Evolutionary conservation across 2,329 filamentous ascomycete species (phyloP).

Genomic region (Mycosphaerella sp.): DNA sequence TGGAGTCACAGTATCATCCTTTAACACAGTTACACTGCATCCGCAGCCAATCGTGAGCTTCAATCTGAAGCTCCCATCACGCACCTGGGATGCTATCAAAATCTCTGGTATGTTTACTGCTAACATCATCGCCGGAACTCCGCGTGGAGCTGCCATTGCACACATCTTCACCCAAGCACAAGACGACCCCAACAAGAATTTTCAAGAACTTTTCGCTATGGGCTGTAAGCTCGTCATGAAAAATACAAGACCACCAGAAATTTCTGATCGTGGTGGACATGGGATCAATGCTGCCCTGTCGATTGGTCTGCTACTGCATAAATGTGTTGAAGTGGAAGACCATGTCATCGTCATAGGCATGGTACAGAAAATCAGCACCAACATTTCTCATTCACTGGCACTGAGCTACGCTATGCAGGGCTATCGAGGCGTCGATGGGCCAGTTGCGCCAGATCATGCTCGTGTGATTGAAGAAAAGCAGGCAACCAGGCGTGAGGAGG

Average conservation of each 20-base stretch:
- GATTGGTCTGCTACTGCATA: conserved; percentile 35
- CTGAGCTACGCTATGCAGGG: conserved; percentile 9
- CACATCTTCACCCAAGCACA: conserved; percentile 31
- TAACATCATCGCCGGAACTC: conserved; percentile 42
- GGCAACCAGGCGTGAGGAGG: conserved; percentile 3
- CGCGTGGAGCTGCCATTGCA: conserved; percentile 31
- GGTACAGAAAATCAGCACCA: conserved; percentile 23
- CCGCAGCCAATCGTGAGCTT: conserved; percentile 55
- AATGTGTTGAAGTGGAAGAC: conserved; percentile 40
- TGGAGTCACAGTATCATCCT: conserved; percentile 56
- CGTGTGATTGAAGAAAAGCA: background rate
- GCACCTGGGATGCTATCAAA: conserved; percentile 50
- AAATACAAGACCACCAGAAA: background rate
- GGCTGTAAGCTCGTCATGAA: background rate
- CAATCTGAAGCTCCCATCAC: conserved; percentile 53
- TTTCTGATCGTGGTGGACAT: conserved; percentile 2
- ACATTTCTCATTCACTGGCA: background rate
- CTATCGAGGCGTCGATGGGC: conserved; percentile 3
- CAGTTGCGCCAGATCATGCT: conserved; percentile 1
- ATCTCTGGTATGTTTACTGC: conserved; percentile 42
- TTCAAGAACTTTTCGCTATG: conserved; percentile 14
- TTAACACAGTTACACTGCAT: conserved; percentile 53
- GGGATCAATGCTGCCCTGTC: conserved; percentile 30
- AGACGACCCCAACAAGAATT: conserved; percentile 20
- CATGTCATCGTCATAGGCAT: conserved; percentile 45